Base-by-base conservation (phyloP, 768 basidiomycete genomes). In the Atractiella rhizophila region DNA sequence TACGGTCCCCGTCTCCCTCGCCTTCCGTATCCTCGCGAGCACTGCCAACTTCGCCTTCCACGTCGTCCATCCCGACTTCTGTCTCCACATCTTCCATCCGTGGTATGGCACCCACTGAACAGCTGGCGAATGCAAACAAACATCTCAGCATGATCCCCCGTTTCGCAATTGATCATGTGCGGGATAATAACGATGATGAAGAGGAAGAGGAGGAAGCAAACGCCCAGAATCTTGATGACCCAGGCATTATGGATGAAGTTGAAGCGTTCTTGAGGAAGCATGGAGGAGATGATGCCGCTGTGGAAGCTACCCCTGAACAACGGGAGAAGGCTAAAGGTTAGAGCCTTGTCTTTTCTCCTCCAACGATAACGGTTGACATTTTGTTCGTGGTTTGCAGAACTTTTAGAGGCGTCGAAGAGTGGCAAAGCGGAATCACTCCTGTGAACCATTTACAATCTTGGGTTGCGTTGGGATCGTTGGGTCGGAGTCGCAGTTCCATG, bases 111-210 rank as follows among this genome's bases (percentile, higher is more conserved):
- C 54, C 24, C 56, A 58, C 48, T 53, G 57, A 42, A 53, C 49
- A 55, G 67, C 74, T 5, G 68, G 76, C 62, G 63, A 27, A 48
- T 80, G 35, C 66, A 74, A 51, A 74, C 73, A 0, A 78, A 75
- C 37, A 76, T 70, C 48, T 75, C 75, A 25, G 78, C 79, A 24
- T 64, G 82, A 34, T 75, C 86, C 83, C 81, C 20, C 75, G 76
- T 48, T 98, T 98, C 56, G 82, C 82, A n/a, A 91, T 96, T 45
- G 91, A 98, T 54, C 82, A 85, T 58, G 80, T 74, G 4, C 75
- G 73, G 39, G 79, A 81, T 43, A 77, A 76, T 10, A 79, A 78
- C 21, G 48, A 46, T 18, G 50, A 41, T 2, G 48, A 46, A 2
- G 41, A 7, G 2, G 48, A 38, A 10, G 51, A 46, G 9, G 51